phyloP scores from a whole-genome alignment of 345 rosid species.

The Jatropha curcas region DNA sequence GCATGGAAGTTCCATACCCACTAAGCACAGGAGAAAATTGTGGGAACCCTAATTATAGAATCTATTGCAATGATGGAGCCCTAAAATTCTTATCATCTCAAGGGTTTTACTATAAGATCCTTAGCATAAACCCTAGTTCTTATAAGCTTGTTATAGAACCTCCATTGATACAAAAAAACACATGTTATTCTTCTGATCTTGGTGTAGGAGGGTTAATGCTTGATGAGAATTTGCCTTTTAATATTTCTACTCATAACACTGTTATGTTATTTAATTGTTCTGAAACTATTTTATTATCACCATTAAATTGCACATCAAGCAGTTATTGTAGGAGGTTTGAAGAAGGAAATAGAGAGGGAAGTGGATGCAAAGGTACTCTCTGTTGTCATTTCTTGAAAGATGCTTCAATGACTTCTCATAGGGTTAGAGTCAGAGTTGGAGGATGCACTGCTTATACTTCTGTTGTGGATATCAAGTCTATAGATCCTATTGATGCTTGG shows the following conservation, averaged over 20 bases:
- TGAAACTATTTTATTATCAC: constrained; percentile 38
- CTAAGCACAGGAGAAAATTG: constrained; percentile 50
- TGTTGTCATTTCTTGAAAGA: constrained; percentile 70
- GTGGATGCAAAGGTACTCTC: constrained; percentile 46
- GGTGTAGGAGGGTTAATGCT: constrained; percentile 44
- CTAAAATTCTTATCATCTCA: constrained; percentile 44
- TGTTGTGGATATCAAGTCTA: constrained; percentile 38
- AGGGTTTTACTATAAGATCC: constrained; percentile 42
- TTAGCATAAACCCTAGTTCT: constrained; percentile 39
- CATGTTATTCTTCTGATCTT: constrained; percentile 54
- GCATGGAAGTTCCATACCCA: constrained; percentile 52
- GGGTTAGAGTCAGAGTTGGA: constrained; percentile 52
- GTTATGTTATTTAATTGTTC: constrained; percentile 63
- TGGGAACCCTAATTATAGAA: constrained; percentile 50
- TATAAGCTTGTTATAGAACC: constrained; percentile 47
- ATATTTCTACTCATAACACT: constrained; percentile 58
- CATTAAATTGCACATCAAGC: constrained; percentile 50
- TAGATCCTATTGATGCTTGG: constrained; percentile 37
- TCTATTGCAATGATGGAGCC: constrained; percentile 43
- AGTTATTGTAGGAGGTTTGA: constrained; percentile 57
- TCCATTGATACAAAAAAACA: constrained; percentile 31
- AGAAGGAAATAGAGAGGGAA: constrained; percentile 28
- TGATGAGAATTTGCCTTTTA: constrained; percentile 50
- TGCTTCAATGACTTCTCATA: constrained; percentile 48
- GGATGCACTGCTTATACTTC: constrained; percentile 62